Evolutionary conservation across 768 basidiomycete genomes (phyloP), one percentile per base, ranked within the genome.

Genomic region (Melanogaster broomeanus): DNA sequence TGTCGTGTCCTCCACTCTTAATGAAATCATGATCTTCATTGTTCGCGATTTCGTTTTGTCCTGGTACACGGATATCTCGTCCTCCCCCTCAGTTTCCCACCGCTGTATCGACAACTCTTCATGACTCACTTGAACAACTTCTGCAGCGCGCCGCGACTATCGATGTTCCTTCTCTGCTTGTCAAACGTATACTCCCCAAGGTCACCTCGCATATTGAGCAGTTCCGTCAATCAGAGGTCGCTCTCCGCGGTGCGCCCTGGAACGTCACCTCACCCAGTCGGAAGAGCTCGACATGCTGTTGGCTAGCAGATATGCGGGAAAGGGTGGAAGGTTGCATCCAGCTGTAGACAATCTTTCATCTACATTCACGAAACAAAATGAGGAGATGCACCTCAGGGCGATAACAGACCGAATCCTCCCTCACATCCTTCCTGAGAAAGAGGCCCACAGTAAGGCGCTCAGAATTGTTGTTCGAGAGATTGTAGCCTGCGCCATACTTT

Each of bases 321-420:
- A 76, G 40, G 83, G 83, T 6, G 79, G 79, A 25, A 87, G 77
- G 57, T 74, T 98, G 3, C 94, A 98, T 62, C 81, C 86, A 4
- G 93, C 95, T 3, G 84, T 98, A 18, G 85, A 88, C 51, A 93
- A 95, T 56, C 80, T 93, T 25, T 90, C 93, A 3, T 88, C 91
- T 6, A 87, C 87, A 0, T 93, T 94, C 60, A 91, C 93, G 18
- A 85, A 86, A 54, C 94, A 96, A 58, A 85, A 88, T 2, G 90
- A 98, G 65, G 94, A 98, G 63, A 81, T 80, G 52, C 93, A 98
- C 70, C 78, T 98, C 21, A 75, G 86, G 38, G 72, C 74, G 9
- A 73, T 93, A 30, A 75, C 93, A 15, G 90, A 88, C 49, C 81
- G 74, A 42, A 78, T 88, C 4, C 76, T 98, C 10, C 87, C 87